Evolutionary conservation across 1,284 basidiomycete species (phyloP).

Genomic region (Ceratobasidium sp.): DNA sequence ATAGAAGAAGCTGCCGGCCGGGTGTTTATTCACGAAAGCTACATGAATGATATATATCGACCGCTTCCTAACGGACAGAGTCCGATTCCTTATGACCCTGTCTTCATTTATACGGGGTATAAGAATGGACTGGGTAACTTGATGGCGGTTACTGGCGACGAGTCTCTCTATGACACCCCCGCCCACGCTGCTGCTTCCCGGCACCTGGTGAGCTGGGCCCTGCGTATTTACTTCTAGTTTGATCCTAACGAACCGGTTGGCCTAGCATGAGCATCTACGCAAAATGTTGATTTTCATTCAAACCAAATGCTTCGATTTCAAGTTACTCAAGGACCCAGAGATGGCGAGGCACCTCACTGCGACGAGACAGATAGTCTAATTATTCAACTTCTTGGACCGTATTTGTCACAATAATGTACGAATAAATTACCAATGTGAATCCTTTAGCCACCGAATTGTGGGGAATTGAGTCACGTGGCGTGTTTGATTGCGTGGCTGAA

Average conservation of each 20-base stretch:
- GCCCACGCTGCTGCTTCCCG: no score
- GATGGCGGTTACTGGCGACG: neutral
- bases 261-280: neutral
- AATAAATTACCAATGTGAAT: no score
- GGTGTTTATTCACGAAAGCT: neutral
- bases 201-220: no score
- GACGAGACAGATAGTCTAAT: neutral
- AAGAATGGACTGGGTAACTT: neutral
- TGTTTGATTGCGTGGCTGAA: no score
- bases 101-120: constrained; percentile 1
- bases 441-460: no score
- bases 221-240: neutral
- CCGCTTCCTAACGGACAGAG: neutral
- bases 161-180: no score
- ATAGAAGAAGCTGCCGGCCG: constrained; percentile 10
- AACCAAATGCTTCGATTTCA: neutral
- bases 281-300: neutral
- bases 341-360: constrained; percentile 9
- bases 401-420: no score
- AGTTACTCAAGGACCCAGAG: constrained; percentile 37
- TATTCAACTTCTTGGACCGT: no score
- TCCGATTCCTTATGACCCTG: neutral
- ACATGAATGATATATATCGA: no score
- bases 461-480: no score
- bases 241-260: neutral